Evolutionary conservation across 805 yeast species (phyloP).

Genomic region (Saccharomycopsis sp.): DNA sequence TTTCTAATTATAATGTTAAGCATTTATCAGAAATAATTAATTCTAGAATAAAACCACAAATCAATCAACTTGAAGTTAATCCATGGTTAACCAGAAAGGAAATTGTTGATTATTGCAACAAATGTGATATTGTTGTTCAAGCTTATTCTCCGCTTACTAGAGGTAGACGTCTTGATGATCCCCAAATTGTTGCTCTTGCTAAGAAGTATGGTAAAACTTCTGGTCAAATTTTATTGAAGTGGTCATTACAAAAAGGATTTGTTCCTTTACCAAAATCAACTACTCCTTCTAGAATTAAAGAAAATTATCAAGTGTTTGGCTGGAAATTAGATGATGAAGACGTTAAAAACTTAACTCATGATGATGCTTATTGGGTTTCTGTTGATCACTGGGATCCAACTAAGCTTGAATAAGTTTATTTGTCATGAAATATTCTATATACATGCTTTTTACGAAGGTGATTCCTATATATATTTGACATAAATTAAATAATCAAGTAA

Average conservation of each 20-base stretch:
- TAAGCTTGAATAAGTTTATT: slow-evolving; percentile 50
- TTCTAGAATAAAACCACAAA: slow-evolving; percentile 33
- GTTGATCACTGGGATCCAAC: slow-evolving; percentile 25
- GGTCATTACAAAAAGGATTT: slow-evolving; percentile 39
- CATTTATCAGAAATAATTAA: slow-evolving; percentile 44
- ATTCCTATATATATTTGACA: too few species aligned
- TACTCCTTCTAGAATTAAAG: slow-evolving; percentile 26
- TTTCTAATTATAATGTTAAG: slow-evolving; percentile 49
- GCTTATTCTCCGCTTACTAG: slow-evolving; percentile 33
- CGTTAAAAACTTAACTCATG: slow-evolving; percentile 26
- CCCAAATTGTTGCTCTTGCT: slow-evolving; percentile 26
- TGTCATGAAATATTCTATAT: too few species aligned
- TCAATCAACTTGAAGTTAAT: slow-evolving; percentile 41
- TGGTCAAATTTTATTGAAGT: slow-evolving; percentile 38
- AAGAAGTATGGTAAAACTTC: slow-evolving; percentile 30
- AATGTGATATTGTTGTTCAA: slow-evolving; percentile 25
- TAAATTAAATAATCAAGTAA: too few species aligned
- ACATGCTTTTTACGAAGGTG: too few species aligned
- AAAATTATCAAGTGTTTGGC: slow-evolving; percentile 29
- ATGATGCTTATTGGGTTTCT: slow-evolving; percentile 21
- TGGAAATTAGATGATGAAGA: slow-evolving; percentile 28
- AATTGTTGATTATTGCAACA: slow-evolving; percentile 23
- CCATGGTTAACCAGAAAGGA: slow-evolving; percentile 40
- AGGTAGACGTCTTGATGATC: slow-evolving; percentile 24
- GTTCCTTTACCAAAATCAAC: slow-evolving; percentile 19